Percentiles rank a stretch among this genome's conserved stretches.
phyloP scores from a whole-genome alignment of 495 filamentous ascomycete genomes.

The Lichenothelia convexa region DNA sequence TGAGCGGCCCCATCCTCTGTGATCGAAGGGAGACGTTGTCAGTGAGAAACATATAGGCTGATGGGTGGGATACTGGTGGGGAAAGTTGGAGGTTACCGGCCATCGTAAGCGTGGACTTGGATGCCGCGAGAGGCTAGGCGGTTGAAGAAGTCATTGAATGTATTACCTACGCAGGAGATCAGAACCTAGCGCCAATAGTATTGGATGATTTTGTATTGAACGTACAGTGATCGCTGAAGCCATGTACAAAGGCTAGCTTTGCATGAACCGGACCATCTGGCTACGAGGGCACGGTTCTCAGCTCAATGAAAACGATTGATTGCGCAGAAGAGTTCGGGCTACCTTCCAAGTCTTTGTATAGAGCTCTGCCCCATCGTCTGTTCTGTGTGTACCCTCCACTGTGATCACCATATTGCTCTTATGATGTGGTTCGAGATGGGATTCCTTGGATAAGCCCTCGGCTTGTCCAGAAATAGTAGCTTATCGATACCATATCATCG shows the following conservation, averaged over 20 bases:
- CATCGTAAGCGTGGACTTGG: slow-evolving; percentile 45
- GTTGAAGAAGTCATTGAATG: slow-evolving; percentile 51
- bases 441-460: no score
- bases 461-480: no score
- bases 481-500: no score
- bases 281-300: no score
- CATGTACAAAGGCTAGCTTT: slow-evolving; percentile 62
- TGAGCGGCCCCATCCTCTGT: slow-evolving; percentile 37
- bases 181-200: neutral
- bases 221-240: slow-evolving; percentile 64
- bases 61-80: slow-evolving; percentile 15
- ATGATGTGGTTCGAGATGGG: neutral
- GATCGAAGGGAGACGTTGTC: slow-evolving; percentile 8
- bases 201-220: neutral
- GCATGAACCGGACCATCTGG: slow-evolving; percentile 37
- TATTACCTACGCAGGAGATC: slow-evolving; percentile 29
- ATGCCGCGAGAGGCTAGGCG: slow-evolving; percentile 52
- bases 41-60: slow-evolving; percentile 15
- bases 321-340: no score
- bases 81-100: slow-evolving; percentile 49
- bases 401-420: neutral
- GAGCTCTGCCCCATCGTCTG: slow-evolving; percentile 17
- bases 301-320: no score
- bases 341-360: slow-evolving; percentile 84
- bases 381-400: neutral